Evolutionary conservation across 371 early-diverging fungal genomes (phyloP), one percentile per base, ranked within the genome.

Genomic region (Entomophthora muscae): DNA sequence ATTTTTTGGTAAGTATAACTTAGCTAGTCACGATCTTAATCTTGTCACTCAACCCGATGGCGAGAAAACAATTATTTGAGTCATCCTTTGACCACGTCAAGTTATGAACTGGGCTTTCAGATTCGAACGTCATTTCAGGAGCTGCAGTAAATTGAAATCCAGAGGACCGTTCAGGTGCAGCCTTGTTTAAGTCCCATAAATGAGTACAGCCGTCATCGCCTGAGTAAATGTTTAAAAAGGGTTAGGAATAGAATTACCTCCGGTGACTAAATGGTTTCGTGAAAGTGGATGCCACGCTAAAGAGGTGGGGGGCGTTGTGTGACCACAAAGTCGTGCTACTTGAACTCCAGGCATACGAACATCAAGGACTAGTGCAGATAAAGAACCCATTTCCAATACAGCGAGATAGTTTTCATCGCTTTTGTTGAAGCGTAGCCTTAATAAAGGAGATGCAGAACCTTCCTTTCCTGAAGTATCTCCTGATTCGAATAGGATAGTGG

Each of bases 401-500:
- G 95, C 93, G 23, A 98, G 71, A 68, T 90, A 84, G 72, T 95
- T 90, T 1, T 86, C 75, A 58, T 95, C 93, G 53, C 84, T 74
- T 57, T 83, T 79, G 72, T 92, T 95, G 79, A 93, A 96, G 52
- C 84, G 76, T 3, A 96, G 68, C 7, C 95, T 80, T 59, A 95
- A 73, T 21, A 97, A 75, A 1, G 95, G 87, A n/a, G 67, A 75
- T 23, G 68, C 53, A 1, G 66, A 69, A 21, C 66, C 58, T 30
- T 33, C 54, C n/a, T 57, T 67, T 62, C 60, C 55, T 63, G 57
- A 28, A 17, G 31, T 67, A 33, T 66, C 74, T 0, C 85, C 83
- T n/a, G 90, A 85, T 76, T 98, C 97, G 71, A 94, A 98, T 33
- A 98, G 72, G 65, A 98, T 96, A 3, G 97, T 95, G 1, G 94